Percentiles rank a stretch among this genome's conserved stretches.
Evolutionary conservation across 345 rosid genomes (phyloP).

Genomic region (Balakata baccata): DNA sequence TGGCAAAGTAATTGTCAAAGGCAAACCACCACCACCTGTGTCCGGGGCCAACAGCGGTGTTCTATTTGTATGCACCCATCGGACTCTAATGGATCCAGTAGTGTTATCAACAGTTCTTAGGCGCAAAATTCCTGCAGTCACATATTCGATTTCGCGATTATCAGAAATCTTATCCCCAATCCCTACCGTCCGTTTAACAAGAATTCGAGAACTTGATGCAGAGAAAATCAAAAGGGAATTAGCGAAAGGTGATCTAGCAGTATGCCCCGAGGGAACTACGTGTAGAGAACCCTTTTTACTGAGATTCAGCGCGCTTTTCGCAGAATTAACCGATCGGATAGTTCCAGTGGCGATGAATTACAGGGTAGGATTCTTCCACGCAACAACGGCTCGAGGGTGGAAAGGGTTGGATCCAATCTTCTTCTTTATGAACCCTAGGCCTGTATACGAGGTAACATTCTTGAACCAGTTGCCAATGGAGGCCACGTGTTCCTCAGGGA

Average conservation of each 20-base stretch:
- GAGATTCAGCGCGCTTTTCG: slow-evolving; percentile 83
- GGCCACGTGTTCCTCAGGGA: slow-evolving; percentile 86
- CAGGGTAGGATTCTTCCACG: slow-evolving; percentile 88
- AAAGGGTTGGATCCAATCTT: slow-evolving; percentile 83
- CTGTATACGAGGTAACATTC: slow-evolving; percentile 85
- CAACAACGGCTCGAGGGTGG: slow-evolving; percentile 92
- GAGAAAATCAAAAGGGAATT: slow-evolving; percentile 56
- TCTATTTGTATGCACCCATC: slow-evolving; percentile 83
- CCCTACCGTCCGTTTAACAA: slow-evolving; percentile 73
- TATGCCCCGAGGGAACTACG: slow-evolving; percentile 92
- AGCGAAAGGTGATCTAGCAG: slow-evolving; percentile 65
- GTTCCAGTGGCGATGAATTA: slow-evolving; percentile 96
- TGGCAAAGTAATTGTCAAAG: slow-evolving; percentile 59
- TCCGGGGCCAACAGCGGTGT: slow-evolving; percentile 46
- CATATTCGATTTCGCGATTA: slow-evolving; percentile 74
- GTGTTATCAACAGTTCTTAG: slow-evolving; percentile 62
- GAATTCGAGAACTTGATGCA: slow-evolving; percentile 63
- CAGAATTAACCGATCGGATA: slow-evolving; percentile 72
- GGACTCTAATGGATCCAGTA: slow-evolving; percentile 92
- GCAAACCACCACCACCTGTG: slow-evolving; percentile 62
- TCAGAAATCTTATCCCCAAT: slow-evolving; percentile 85
- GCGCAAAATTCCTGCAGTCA: slow-evolving; percentile 83
- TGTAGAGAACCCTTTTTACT: slow-evolving; percentile 85
- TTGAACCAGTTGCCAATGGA: slow-evolving; percentile 73
- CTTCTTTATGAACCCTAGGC: slow-evolving; percentile 95